phyloP scores from a whole-genome alignment of 139 green algal species.

The Parachlorella kessleri region DNA sequence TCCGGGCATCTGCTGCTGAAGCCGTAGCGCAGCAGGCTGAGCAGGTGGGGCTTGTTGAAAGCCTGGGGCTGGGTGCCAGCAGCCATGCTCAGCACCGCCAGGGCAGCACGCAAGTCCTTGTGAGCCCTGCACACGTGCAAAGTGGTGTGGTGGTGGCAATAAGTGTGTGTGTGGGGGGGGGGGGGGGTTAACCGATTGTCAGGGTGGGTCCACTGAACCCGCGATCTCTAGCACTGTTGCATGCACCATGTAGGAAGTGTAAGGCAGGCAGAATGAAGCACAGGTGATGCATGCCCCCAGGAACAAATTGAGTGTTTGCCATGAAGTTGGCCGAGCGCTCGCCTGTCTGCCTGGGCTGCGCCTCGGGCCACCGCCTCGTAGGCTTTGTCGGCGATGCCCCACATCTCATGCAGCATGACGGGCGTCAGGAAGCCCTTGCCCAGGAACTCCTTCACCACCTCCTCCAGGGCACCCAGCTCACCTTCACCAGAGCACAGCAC shows the following conservation, averaged over 20 bases:
- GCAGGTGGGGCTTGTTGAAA: constrained; percentile 44
- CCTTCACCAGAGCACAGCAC: constrained; percentile 33
- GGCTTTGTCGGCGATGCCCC: constrained; percentile 23
- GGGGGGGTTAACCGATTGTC: no score
- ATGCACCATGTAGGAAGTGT: no score
- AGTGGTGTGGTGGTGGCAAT: no score
- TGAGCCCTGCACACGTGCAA: constrained; percentile 16
- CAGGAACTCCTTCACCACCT: constrained; percentile 54
- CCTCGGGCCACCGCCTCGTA: background rate
- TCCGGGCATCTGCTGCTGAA: constrained; percentile 41
- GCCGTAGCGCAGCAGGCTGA: constrained; percentile 48
- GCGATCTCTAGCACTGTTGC: no score
- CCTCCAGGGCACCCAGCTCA: constrained; percentile 79
- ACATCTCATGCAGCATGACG: constrained; percentile 42
- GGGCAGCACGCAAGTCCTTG: constrained; percentile 43
- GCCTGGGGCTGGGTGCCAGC: constrained; percentile 46
- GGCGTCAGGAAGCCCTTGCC: constrained; percentile 39
- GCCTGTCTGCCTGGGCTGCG: background rate
- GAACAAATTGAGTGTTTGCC: no score
- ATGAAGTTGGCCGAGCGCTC: no score
- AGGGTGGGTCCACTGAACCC: no score
- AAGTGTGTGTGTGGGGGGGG: no score
- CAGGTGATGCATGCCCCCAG: no score
- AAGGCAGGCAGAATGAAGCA: no score
- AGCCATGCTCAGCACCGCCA: constrained; percentile 71